These are phyloP conservation scores for Russula olivacea DNA, from an alignment of 768 basidiomycete genomes.

Conservation along the genomic window DNA sequence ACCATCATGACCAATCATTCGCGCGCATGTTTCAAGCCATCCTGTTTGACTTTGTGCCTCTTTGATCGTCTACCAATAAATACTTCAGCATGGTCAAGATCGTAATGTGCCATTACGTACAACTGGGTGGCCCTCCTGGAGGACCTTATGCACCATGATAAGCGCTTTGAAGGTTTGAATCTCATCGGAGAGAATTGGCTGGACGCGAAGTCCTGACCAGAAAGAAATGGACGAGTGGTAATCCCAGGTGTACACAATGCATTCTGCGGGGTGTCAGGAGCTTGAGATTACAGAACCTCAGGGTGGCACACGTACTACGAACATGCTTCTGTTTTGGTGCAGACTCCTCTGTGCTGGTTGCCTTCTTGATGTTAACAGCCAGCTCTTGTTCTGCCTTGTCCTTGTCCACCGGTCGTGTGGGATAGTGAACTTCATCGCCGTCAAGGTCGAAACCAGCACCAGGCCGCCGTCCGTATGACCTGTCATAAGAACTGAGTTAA, in stretches of 20 bases:
- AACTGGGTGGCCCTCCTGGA: slow-evolving; percentile 95
- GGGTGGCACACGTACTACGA: slow-evolving; percentile 60
- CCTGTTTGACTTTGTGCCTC: slow-evolving; percentile 96
- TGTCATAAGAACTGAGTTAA: slow-evolving; percentile 23
- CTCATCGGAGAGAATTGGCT: slow-evolving; percentile 95
- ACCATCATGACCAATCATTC: slow-evolving; percentile 78
- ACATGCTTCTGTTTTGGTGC: slow-evolving; percentile 99
- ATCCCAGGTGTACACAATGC: slow-evolving; percentile 99
- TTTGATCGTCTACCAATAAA: slow-evolving; percentile 69
- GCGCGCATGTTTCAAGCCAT: slow-evolving; percentile 95
- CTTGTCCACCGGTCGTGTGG: slow-evolving; percentile 96
- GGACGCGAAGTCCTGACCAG: slow-evolving; percentile 95
- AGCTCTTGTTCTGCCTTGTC: slow-evolving; percentile 97
- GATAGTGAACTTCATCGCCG: slow-evolving; percentile 82
- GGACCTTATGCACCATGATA: slow-evolving; percentile 94
- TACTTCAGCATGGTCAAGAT: slow-evolving; percentile 15
- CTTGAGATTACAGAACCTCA: not conserved
- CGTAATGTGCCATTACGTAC: slow-evolving; percentile 43
- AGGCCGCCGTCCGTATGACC: slow-evolving; percentile 32
- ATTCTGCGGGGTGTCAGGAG: slow-evolving; percentile 49
- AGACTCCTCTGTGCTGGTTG: slow-evolving; percentile 88
- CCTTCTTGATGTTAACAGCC: slow-evolving; percentile 95
- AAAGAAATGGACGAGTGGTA: slow-evolving; percentile 97
- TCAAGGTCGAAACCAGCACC: slow-evolving; percentile 56
- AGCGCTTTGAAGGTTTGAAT: slow-evolving; percentile 97